These are phyloP conservation scores for Kodamaea leandrae DNA, from an alignment of 805 yeast genomes.

Conservation along the genomic window DNA sequence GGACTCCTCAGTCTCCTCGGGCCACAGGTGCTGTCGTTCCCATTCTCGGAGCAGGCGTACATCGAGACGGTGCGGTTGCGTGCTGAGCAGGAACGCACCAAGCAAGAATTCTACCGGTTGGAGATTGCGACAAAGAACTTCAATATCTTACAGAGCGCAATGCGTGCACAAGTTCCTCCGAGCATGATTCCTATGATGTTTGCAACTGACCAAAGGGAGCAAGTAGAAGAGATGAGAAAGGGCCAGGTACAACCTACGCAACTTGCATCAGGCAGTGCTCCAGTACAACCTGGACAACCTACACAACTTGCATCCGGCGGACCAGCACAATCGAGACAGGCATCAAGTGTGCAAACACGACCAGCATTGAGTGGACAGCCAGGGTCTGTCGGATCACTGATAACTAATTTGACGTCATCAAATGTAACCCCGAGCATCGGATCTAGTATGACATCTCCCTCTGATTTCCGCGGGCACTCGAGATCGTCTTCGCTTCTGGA, in stretches of 20 bases:
- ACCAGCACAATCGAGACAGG: too few species aligned
- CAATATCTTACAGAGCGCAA: conserved; percentile 61
- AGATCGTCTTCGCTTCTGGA: neutral
- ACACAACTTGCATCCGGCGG: too few species aligned
- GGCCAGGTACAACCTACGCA: conserved; percentile 12
- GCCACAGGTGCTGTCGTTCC: conserved; percentile 49
- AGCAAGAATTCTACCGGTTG: conserved; percentile 70
- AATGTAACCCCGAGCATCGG: neutral
- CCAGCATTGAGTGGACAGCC: too few species aligned
- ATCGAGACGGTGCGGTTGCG: conserved; percentile 57
- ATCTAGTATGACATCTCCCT: neutral
- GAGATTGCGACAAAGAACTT: conserved; percentile 61
- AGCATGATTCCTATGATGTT: conserved; percentile 61
- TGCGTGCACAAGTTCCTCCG: conserved; percentile 61
- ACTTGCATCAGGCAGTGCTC: conserved; percentile 11
- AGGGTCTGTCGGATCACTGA: conserved; percentile 5
- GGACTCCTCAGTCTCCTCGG: conserved; percentile 47
- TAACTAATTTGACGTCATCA: conserved; percentile 9
- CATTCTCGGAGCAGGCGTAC: conserved; percentile 56
- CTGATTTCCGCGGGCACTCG: conserved; percentile 11
- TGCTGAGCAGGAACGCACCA: conserved; percentile 75
- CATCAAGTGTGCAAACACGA: too few species aligned
- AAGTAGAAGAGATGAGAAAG: conserved; percentile 8
- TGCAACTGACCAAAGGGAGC: conserved; percentile 23
- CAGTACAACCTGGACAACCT: conserved; percentile 7